phyloP scores from a whole-genome alignment of 139 green algal species.

The Ulvella scutata region DNA sequence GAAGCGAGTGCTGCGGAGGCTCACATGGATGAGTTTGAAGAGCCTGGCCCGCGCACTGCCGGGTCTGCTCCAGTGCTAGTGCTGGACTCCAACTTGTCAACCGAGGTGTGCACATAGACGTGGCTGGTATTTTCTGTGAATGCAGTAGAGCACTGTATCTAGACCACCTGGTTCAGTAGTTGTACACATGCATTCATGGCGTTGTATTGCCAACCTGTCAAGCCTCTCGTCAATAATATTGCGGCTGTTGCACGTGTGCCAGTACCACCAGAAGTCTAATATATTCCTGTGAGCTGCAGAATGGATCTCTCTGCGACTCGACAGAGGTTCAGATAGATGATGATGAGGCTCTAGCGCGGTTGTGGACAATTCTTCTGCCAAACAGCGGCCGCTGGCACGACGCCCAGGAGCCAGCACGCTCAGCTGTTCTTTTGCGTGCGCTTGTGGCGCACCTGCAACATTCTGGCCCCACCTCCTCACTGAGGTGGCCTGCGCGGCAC shows the following conservation, averaged over 20 bases:
- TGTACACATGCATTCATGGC: no score
- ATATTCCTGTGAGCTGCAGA: no score
- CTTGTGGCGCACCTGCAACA: background rate
- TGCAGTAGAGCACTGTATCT: no score
- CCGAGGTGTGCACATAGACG: background rate
- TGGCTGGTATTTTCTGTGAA: no score
- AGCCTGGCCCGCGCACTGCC: no score
- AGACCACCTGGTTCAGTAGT: no score
- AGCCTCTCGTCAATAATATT: no score
- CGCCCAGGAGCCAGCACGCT: background rate
- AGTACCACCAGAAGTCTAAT: no score
- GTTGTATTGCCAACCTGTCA: no score
- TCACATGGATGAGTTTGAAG: background rate
- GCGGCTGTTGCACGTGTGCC: no score
- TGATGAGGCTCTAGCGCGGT: background rate
- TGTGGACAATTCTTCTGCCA: background rate
- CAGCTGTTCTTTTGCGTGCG: background rate
- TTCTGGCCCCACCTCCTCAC: background rate
- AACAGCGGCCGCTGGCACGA: background rate
- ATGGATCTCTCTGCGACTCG: background rate
- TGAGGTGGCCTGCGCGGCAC: background rate
- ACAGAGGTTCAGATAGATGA: background rate
- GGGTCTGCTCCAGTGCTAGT: no score
- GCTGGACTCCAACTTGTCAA: background rate
- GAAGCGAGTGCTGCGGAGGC: background rate